Base-by-base conservation (phyloP, 2,329 filamentous ascomycete species). In the Apiospora koreana region DNA sequence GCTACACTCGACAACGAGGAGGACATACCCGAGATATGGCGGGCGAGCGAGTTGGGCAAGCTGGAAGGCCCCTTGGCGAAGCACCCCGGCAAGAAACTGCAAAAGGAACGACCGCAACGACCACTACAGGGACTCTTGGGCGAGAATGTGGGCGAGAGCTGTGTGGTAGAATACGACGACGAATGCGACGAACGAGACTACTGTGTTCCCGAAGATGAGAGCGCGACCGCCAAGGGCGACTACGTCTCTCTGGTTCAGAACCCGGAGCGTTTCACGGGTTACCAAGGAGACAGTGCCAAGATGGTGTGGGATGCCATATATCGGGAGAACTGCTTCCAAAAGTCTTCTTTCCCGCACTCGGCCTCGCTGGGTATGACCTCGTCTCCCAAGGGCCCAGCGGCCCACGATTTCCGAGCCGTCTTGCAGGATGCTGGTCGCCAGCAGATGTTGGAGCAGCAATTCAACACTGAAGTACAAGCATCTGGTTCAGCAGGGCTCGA, bases 221-320 rank as follows among this genome's bases (percentile, higher is more conserved):
- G 93, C 77, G 91, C 92, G 8, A 87, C 87, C 67, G 92, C 89
- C 12, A 97, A 97, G 81, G 96, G 96, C 50, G 96, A 98, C 85
- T 99, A 99, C 79, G 96, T 99, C 76, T 97, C 94, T 81, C 86
- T 99, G 74, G 86, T 97, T 67, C 92, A 94, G 79, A 99, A 99
- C 78, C 95, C 95, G 0, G 95, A 99, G 80, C 89, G 95, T 71
- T 99, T 97, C 81, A 99, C 96, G 0, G 96, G 96, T 66, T 99
- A 98, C 79, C 88, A 92, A 9, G 96, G 96, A 69, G 88, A 92
- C 71, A 93, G 95, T 23, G 90, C 95, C 50, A 90, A 92, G 78
- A 94, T 97, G 83, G 94, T 99, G 21, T 99, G 96, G 96, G 92
- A 97, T 79, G 93, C 96, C 70, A 94, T 99, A 71, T 99, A 99